Evolutionary conservation across 2,329 filamentous ascomycete species (phyloP), one percentile per base, ranked within the genome.

Genomic region (Furcasterigmium furcatum): DNA sequence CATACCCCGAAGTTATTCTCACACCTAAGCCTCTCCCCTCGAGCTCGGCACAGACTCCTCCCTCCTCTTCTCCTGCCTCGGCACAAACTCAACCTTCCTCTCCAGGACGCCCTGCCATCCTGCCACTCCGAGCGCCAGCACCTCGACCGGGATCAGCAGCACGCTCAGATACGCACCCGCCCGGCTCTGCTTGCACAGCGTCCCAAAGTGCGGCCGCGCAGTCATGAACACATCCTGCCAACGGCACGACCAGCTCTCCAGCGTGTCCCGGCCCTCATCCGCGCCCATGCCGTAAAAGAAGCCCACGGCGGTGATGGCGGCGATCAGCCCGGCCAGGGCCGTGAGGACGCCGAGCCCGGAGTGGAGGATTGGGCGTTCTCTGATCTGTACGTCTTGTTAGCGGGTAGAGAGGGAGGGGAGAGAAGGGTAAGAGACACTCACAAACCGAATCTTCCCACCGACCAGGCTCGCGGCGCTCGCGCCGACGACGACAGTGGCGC

Each of bases 221-320:
- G 56, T 54, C 77, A 84, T 82, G 48, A 63, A 60, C n/a, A 82
- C 64, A 19, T 66, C 55, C 9, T 65, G 62, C 80, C 81, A 85
- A 51, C 78, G 77, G 60, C 81, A 85, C 34, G 72, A 77, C 81
- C 81, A 85, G 61, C 77, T 81, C 56, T 82, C 69, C 10, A 84
- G 62, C 7, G 77, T 80, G 57, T 81, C 77, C 47, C 66, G 64
- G 9, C 66, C 68, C 13, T 62, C 63, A 4, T 80, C 82, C 16
- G 70, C 60, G 52, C 82, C 77, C 59, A 79, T 68, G 45, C 68
- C 68, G 56, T 82, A 84, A 60, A 79, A 82, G 60, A 84, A 72
- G 43, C 71, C 64, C 56, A 80, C 74, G 50, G 74, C 72, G 45
- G 82, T 65, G 41, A 82, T 58, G 32, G 76, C 71, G 12, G 68